Percentiles rank a stretch among this genome's conserved stretches.
Evolutionary conservation across 148 eudicot genomes (phyloP).

Genomic region (Rheum nobile): DNA sequence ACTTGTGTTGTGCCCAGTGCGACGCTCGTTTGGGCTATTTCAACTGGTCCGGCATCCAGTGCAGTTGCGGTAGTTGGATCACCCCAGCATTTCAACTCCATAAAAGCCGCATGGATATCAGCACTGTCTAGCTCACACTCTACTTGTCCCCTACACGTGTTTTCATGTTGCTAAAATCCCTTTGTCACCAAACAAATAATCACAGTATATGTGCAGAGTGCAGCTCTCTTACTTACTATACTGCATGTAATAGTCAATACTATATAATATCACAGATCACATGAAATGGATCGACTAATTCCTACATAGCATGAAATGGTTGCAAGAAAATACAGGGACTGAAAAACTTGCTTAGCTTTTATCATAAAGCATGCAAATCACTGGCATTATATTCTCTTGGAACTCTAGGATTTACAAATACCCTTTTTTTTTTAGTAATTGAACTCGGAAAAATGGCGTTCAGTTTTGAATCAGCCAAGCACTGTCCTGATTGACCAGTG

Average conservation of each 20-base stretch:
- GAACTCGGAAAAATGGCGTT: neutral
- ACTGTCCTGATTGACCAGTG: neutral
- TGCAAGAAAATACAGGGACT: too few relatives aligned
- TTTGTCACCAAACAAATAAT: neutral
- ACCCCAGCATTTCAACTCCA: conserved; percentile 97
- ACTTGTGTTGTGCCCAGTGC: conserved; percentile 64
- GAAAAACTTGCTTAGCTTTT: neutral
- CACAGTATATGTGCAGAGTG: neutral
- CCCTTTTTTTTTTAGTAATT: neutral
- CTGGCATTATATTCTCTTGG: neutral
- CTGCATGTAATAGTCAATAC: neutral
- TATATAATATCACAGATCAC: neutral
- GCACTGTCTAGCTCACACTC: conserved; percentile 33
- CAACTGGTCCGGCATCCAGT: conserved; percentile 94
- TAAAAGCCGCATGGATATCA: conserved; percentile 61
- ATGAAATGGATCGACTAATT: neutral
- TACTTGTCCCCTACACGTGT: too few relatives aligned
- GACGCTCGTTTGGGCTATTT: conserved; percentile 88
- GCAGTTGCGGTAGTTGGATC: conserved; percentile 96
- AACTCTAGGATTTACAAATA: conserved; percentile 5
- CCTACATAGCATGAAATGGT: neutral
- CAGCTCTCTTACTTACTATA: neutral
- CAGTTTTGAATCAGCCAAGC: neutral
- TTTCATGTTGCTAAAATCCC: neutral
- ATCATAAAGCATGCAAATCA: neutral